Evolutionary conservation across 257 asterid species (phyloP).

Genomic region (Primulina tabacum): DNA sequence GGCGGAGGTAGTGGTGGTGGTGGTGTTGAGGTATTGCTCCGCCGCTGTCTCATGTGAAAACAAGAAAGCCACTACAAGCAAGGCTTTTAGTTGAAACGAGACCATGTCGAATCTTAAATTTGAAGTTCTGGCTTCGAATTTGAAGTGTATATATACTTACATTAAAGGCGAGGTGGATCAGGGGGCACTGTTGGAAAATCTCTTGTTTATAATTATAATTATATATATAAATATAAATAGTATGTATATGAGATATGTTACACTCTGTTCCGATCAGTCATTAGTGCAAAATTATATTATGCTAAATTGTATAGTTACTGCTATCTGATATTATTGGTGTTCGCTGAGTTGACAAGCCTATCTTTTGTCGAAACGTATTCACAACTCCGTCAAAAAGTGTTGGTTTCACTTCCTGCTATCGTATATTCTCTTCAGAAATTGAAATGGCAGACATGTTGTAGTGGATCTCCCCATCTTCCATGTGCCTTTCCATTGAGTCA

Average conservation of each 20-base stretch:
- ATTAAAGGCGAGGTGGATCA: background rate
- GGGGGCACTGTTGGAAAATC: background rate
- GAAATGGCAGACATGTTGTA: slow-evolving; percentile 32
- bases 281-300: no score
- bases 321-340: no score
- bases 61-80: slow-evolving; percentile 35
- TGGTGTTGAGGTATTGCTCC: slow-evolving; percentile 31
- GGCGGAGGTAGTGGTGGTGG: slow-evolving; percentile 28
- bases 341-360: no score
- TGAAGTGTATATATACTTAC: background rate
- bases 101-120: slow-evolving; percentile 26
- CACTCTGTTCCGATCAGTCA: no score
- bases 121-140: background rate
- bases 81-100: slow-evolving; percentile 36
- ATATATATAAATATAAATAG: no score
- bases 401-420: no score
- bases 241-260: no score
- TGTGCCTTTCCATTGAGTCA: slow-evolving; percentile 14
- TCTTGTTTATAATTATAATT: no score
- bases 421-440: background rate
- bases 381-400: no score
- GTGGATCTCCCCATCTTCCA: slow-evolving; percentile 22
- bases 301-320: no score
- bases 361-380: no score
- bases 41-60: slow-evolving; percentile 33